Percentiles rank a stretch among this genome's conserved stretches.
These are phyloP conservation scores for Aspergillus texensis DNA, from an alignment of 2,329 filamentous ascomycete genomes.

Conservation along the genomic window DNA sequence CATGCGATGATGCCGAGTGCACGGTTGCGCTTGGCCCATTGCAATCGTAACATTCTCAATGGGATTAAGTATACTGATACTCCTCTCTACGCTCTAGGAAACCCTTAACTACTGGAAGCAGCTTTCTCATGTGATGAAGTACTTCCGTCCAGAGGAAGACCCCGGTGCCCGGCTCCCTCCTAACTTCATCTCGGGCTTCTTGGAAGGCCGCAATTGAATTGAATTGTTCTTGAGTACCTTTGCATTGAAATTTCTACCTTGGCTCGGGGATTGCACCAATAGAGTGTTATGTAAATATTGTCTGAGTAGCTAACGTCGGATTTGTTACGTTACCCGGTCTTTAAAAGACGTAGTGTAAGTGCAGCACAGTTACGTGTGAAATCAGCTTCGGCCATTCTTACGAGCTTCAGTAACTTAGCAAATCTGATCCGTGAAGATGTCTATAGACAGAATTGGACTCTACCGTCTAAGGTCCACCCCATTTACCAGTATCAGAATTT, in stretches of 20 bases:
- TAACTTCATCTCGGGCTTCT: conserved; percentile 91
- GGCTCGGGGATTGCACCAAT: conserved; percentile 23
- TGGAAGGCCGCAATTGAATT: conserved; percentile 71
- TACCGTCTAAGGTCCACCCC: not conserved
- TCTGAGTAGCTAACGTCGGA: conserved; percentile 32
- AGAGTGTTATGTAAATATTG: conserved; percentile 42
- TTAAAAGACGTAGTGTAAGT: not conserved
- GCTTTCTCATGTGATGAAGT: conserved; percentile 91
- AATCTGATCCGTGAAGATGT: not conserved
- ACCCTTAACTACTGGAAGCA: conserved; percentile 99
- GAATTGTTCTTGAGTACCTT: conserved; percentile 21
- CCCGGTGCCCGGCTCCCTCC: conserved; percentile 74
- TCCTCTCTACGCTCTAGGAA: conserved; percentile 62
- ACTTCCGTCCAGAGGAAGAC: conserved; percentile 88
- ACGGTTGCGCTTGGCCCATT: not conserved
- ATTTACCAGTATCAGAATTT: not conserved
- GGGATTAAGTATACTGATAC: not conserved
- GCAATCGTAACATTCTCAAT: not conserved
- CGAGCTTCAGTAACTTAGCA: not conserved
- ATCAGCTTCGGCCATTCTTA: not conserved
- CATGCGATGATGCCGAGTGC: not conserved
- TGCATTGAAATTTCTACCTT: conserved; percentile 22
- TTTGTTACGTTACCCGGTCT: not conserved
- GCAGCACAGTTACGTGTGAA: not conserved
- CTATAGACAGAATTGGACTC: not conserved